A percentile compares a stretch with the other conserved stretches of the same genome.
phyloP scores from a whole-genome alignment of 805 yeast species.

The Scheffersomyces amazonensis region DNA sequence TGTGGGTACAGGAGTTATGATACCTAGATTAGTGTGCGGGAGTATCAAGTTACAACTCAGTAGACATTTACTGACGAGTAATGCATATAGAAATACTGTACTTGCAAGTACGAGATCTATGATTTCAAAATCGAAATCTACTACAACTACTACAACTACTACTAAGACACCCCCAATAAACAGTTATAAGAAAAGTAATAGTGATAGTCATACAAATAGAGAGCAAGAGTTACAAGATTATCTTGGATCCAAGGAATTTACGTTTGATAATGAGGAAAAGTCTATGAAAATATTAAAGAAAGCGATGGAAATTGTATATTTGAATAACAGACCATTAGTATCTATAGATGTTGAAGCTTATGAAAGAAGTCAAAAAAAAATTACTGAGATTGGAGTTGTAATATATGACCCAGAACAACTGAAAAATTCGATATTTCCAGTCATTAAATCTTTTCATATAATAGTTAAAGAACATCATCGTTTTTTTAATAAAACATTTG shows the following conservation, averaged over 20 bases:
- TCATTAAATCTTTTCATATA: slow-evolving; percentile 39
- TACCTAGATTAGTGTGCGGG: too few species aligned
- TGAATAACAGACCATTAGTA: slow-evolving; percentile 32
- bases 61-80: too few species aligned
- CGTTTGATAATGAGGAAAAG: slow-evolving; percentile 11
- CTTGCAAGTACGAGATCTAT: too few species aligned
- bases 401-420: slow-evolving; percentile 53
- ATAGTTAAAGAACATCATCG: slow-evolving; percentile 43
- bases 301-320: slow-evolving; percentile 19
- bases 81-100: too few species aligned
- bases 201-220: too few species aligned
- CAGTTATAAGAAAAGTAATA: too few species aligned
- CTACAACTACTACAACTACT: too few species aligned
- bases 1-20: too few species aligned
- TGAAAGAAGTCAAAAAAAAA: slow-evolving; percentile 39
- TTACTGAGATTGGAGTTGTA: slow-evolving; percentile 61
- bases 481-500: slow-evolving; percentile 45
- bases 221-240: slow-evolving; percentile 14
- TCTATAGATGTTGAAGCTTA: slow-evolving; percentile 59
- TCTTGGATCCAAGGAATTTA: slow-evolving; percentile 15
- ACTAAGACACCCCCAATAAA: too few species aligned
- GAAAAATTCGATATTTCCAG: slow-evolving; percentile 34
- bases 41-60: too few species aligned
- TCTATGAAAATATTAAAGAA: slow-evolving; percentile 8
- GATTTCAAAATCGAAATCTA: too few species aligned